These are phyloP conservation scores for Fusarium oxysporum DNA, from an alignment of 2,329 filamentous ascomycete species.

Conservation along the genomic window DNA sequence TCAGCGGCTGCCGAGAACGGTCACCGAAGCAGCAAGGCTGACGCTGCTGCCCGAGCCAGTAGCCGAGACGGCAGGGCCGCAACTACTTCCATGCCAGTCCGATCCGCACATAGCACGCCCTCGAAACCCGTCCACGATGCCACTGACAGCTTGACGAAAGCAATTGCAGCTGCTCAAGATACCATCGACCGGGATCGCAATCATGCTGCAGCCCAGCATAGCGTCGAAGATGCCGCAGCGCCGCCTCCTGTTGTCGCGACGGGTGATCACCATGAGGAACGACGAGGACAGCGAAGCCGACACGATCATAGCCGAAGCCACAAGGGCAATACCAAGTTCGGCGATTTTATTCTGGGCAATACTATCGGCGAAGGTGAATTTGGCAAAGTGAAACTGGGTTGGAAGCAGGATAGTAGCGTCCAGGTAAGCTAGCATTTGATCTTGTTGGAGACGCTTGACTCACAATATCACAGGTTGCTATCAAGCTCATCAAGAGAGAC, in stretches of 20 bases:
- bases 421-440: conserved; percentile 63
- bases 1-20: conserved; percentile 46
- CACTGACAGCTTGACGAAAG: conserved; percentile 81
- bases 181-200: conserved; percentile 46
- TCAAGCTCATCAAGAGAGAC: conserved; percentile 96
- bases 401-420: conserved; percentile 94
- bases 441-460: conserved; percentile 9
- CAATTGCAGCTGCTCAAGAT: conserved; percentile 61
- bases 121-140: conserved; percentile 75
- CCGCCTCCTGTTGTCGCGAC: conserved; percentile 58
- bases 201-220: conserved; percentile 41
- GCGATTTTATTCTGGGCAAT: conserved; percentile 94
- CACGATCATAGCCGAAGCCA: conserved; percentile 67
- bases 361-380: conserved; percentile 98
- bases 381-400: conserved; percentile 97
- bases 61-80: conserved; percentile 55
- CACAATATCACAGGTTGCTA: conserved; percentile 75
- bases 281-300: conserved; percentile 65
- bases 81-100: conserved; percentile 58
- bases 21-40: conserved; percentile 50
- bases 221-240: conserved; percentile 56
- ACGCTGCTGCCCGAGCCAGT: conserved; percentile 54
- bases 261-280: conserved; percentile 59
- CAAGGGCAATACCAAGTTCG: conserved; percentile 84
- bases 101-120: conserved; percentile 58